Evolutionary conservation across 1,284 basidiomycete species (phyloP), one percentile per base, ranked within the genome.

Genomic region (Amylostereum areolatum): DNA sequence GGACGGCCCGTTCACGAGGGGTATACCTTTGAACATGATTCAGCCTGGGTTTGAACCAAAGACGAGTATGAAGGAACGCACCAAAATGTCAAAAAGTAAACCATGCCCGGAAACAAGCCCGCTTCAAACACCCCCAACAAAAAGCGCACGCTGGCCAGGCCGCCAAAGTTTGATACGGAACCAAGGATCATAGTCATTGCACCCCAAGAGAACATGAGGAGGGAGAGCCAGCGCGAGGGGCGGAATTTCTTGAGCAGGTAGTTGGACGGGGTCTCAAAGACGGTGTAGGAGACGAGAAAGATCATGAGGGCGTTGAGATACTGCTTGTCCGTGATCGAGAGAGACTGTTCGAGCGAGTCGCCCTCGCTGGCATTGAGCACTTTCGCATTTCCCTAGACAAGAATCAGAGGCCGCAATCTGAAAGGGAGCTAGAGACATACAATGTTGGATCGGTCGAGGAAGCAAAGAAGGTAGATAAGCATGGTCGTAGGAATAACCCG

Each of bases 201-300:
- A 18, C 72, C 72, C 64, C 73, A 75, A 10, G 61, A 55, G 49
- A 71, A 59, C 67, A 70, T 70, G 49, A 69, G 61, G 46, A 66
- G 62, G 9, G 67, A 62, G 48, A 71, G 66, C 54, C 54, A 66
- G 29, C 62, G 55, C 53, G 62, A 32, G 64, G 74, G 41, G 5
- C 66, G 59, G 37, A 73, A 64, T 24, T 62, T 63, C 62, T 76
- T 76, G 52, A 77, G 65, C 47, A 75, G 55, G 49, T 67, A 62
- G 53, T 69, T 73, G 18, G 67, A 68, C 11, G 68, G 67, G 4
- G 66, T 66, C 47, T 70, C 65, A 56, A 69, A 68, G 39, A 67
- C 36, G n/a, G 60, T 64, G 54, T 68, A 67, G 12, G 64, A 61
- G 46, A 69, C 60, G 50, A 66, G 57, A 56, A 68, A 71, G 36